Base-by-base conservation (phyloP, 352 stramenopile species). In the Peronospora destructor region DNA sequence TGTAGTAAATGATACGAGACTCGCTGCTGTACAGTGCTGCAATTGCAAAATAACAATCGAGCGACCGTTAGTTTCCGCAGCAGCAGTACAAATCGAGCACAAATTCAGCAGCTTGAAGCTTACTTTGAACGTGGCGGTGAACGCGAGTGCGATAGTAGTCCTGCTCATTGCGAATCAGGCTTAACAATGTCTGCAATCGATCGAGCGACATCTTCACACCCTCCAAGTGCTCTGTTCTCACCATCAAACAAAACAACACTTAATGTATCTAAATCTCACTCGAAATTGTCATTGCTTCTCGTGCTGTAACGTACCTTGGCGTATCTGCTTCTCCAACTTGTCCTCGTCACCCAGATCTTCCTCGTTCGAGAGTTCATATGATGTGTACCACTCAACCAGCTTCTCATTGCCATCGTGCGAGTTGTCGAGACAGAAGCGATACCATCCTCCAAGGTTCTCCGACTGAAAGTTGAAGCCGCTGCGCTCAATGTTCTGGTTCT, bases 381-480 rank as follows among this genome's bases (percentile, higher is more conserved):
- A 83, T 52, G 78, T 89, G 68, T 84, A 87, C 52, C 87, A 88
- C 63, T 92, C 77, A 28, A 92, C 71, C 30, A 70, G 56, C 66
- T 90, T 92, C 19, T 59, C 59, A 16, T 71, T 81, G 28, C 61
- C 58, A 59, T 75, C 82, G 59, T 92, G 81, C 52, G 59, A 61
- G 60, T 92, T 92, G 56, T 84, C 71, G 13, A 92, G 54, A 42
- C 81, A 92, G 37, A 90, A 92, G 64, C 86, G 86, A 66, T 92
- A 92, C 72, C 76, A 92, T 17, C 81, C 81, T 36, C 78, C 78
- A 43, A 78, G 77, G 56, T 90, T 76, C 63, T 92, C 81, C 50
- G 78, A 85, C 38, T 90, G 71, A 49, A 90, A 92, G 59, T 92
- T 92, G 57, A 92, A 92, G 36, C 78, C 81, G 53, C 84, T 92